Percentiles rank a stretch among this genome's conserved stretches.
These are phyloP conservation scores for Cichorium intybus DNA, from an alignment of 140 eudicot genomes.

Conservation along the genomic window DNA sequence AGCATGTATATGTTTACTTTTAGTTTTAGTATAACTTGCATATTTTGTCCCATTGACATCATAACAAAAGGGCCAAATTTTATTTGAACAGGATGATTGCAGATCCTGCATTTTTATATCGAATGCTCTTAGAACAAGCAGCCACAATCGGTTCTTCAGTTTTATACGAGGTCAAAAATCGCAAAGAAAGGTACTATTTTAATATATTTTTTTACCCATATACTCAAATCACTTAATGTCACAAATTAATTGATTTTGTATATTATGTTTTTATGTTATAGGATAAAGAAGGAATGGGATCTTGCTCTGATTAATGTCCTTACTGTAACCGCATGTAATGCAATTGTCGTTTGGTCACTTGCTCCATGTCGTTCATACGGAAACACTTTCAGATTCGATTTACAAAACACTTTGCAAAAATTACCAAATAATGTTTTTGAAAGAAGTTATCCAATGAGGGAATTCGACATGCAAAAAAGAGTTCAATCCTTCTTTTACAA, in stretches of 20 bases:
- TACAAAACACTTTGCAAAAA: constrained; percentile 91
- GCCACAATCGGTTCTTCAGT: constrained; percentile 85
- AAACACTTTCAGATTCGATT: constrained; percentile 82
- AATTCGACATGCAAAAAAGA: constrained; percentile 90
- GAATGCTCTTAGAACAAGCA: constrained; percentile 82
- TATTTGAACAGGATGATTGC: constrained; percentile 86
- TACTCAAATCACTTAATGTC: constrained; percentile 2
- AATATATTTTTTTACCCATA: not conserved
- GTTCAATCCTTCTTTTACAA: constrained; percentile 84
- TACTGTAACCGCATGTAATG: constrained; percentile 92
- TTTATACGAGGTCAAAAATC: constrained; percentile 85
- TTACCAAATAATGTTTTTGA: constrained; percentile 97
- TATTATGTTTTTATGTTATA: constrained; percentile 13
- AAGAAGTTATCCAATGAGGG: constrained; percentile 82
- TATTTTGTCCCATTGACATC: too few relatives aligned
- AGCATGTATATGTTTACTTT: not conserved
- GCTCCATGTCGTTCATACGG: constrained; percentile 99
- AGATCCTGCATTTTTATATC: constrained; percentile 88
- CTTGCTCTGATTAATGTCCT: constrained; percentile 92
- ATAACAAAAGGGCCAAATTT: too few relatives aligned
- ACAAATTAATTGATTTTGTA: not conserved
- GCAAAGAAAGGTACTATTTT: constrained; percentile 75
- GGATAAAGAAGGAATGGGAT: constrained; percentile 98
- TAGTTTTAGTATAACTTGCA: not conserved
- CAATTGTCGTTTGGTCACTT: constrained; percentile 91